phyloP scores from a whole-genome alignment of 2,329 filamentous ascomycete genomes.

The Ophiostoma sp. region DNA sequence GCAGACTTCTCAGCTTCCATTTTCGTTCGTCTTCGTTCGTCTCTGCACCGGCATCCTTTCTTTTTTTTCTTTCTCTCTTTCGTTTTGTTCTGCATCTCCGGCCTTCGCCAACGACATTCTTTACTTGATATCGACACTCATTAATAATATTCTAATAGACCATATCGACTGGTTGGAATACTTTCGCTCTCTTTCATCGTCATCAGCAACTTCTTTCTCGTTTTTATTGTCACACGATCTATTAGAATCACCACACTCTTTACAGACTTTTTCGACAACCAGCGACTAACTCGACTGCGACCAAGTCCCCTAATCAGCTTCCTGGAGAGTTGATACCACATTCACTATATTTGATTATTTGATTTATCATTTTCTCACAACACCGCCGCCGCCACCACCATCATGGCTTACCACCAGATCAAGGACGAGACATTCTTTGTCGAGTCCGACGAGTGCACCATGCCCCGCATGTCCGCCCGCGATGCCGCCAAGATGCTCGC shows the following conservation, averaged over 20 bases:
- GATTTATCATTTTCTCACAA: background rate
- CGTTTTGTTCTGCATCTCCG: conserved; percentile 39
- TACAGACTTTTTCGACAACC: conserved; percentile 26
- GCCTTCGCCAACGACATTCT: conserved; percentile 52
- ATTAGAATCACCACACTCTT: conserved; percentile 29
- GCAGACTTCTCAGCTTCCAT: conserved; percentile 38
- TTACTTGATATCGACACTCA: conserved; percentile 50
- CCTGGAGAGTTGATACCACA: conserved; percentile 21
- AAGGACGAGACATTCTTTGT: conserved; percentile 49
- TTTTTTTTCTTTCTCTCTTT: conserved; percentile 31
- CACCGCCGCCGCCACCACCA: conserved; percentile 24
- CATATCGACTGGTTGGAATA: conserved; percentile 38
- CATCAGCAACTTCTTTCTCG: conserved; percentile 29
- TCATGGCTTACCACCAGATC: conserved; percentile 32
- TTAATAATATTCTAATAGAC: conserved; percentile 57
- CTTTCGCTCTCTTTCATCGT: conserved; percentile 32
- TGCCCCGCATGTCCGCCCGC: conserved; percentile 59
- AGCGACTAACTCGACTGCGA: conserved; percentile 21
- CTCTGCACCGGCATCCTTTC: conserved; percentile 28
- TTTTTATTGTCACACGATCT: background rate
- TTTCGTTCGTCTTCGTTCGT: conserved; percentile 30
- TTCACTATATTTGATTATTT: conserved; percentile 14
- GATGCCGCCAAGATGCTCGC: conserved; percentile 74
- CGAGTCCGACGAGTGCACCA: conserved; percentile 48
- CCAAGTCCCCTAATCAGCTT: conserved; percentile 20